Evolutionary conservation across 352 stramenopile species (phyloP), one percentile per base, ranked within the genome.

Genomic region (Thalassiosira hispida): DNA sequence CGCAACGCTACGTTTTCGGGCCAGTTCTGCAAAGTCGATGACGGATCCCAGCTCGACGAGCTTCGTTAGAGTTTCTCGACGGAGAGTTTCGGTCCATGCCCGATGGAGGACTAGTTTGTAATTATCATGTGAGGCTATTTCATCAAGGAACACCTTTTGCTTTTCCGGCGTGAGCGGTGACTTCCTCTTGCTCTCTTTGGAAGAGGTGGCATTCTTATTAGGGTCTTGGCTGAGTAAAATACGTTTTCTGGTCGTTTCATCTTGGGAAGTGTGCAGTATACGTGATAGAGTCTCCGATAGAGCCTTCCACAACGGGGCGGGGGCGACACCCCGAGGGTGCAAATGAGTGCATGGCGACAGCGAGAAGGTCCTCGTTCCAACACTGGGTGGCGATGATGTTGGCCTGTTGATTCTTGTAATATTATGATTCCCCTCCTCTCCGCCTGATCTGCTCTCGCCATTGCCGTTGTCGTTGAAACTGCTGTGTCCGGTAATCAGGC

Each of bases 1-100:
- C 3, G 66, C 75, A 16, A 61, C 51, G 22, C 75, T 83, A 20
- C 68, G 57, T 29, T 79, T 83, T 38, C 67, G 33, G 16, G 75
- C 75, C 7, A 79, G 33, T n/a, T 83, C 75, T 5, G 75, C 52
- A 55, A 83, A 83, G 49, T 83, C 75, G 42, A 83, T 42, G 7
- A 75, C 27, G 22, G 38, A 20, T 47, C 67, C 75, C 46, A 83
- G 42, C 44, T 83, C 75, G 1, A 74, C 68, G 0, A 83, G 68
- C 35, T 78, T 77, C 1, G 46, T 42, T 12, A 83, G 35, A 33
- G 75, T 71, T 23, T 79, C 67, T 42, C 25, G 27, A 6, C 69
- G 62, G 12, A 83, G 47, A 8, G 7, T 25, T 47, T 73, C 75
- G 0, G 68, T 66, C 52, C 55, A 47, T 27, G 61, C 55, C 40